phyloP scores from a whole-genome alignment of 2,329 filamentous ascomycete genomes.

The Alternaria viburni region DNA sequence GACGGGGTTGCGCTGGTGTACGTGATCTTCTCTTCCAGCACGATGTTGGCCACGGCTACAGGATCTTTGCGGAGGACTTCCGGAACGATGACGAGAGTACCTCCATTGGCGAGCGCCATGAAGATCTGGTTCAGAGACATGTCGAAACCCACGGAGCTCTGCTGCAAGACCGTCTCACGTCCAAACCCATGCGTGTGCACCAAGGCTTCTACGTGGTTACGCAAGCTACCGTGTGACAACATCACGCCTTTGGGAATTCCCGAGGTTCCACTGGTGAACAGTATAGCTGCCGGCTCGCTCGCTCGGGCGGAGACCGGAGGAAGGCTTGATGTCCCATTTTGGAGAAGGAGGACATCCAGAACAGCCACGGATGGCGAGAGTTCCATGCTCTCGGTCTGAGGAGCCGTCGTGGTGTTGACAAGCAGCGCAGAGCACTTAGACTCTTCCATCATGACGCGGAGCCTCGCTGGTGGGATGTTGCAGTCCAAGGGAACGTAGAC shows the following conservation, averaged over 20 bases:
- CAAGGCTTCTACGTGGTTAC: constrained; percentile 22
- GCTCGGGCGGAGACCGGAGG: constrained; percentile 24
- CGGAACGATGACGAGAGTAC: constrained; percentile 46
- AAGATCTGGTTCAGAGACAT: constrained; percentile 52
- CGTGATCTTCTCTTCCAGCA: constrained; percentile 45
- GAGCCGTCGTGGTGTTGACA: background rate
- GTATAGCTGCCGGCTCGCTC: constrained; percentile 57
- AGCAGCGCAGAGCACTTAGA: constrained; percentile 11
- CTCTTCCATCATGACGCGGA: constrained; percentile 4
- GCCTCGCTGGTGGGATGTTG: background rate
- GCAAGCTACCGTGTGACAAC: constrained; percentile 57
- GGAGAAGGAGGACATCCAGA: background rate
- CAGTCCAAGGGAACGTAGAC: constrained; percentile 27
- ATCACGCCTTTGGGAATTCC: constrained; percentile 65
- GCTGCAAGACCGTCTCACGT: constrained; percentile 47
- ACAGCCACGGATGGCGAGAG: background rate
- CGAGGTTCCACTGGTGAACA: constrained; percentile 64
- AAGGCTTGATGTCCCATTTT: background rate
- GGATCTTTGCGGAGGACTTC: constrained; percentile 43
- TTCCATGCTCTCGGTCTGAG: background rate
- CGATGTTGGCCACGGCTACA: constrained; percentile 42
- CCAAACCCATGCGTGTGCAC: constrained; percentile 34
- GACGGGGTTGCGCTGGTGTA: constrained; percentile 52
- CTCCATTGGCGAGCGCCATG: constrained; percentile 51
- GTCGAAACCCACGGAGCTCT: constrained; percentile 51